These are phyloP conservation scores for Coemansia sp. DNA, from an alignment of 192 early-diverging fungal species.

Conservation along the genomic window DNA sequence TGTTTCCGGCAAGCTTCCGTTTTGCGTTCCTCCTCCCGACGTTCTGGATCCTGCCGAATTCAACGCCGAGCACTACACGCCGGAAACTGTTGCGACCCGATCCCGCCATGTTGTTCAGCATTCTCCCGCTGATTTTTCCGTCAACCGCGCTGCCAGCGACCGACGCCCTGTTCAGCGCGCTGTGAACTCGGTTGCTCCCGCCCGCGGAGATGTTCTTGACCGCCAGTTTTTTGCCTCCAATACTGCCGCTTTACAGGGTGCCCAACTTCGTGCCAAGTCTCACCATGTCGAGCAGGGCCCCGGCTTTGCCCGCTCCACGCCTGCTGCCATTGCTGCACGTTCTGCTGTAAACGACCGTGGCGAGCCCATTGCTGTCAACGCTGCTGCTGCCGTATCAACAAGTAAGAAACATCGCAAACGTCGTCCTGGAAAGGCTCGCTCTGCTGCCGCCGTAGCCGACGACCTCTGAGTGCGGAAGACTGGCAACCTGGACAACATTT, in stretches of 20 bases:
- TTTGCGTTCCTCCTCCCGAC: constrained; percentile 74
- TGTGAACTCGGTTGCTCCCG: constrained; percentile 49
- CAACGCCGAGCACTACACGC: constrained; percentile 79
- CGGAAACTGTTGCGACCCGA: constrained; percentile 43
- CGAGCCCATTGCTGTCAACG: constrained; percentile 51
- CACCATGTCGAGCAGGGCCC: constrained; percentile 37
- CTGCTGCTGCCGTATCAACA: constrained; percentile 64
- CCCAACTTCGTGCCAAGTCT: constrained; percentile 31
- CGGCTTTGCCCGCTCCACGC: constrained; percentile 41
- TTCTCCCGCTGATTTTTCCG: constrained; percentile 53
- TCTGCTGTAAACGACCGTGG: constrained; percentile 50
- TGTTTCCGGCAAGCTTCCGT: constrained; percentile 90
- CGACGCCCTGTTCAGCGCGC: constrained; percentile 58
- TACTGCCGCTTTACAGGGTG: constrained; percentile 17
- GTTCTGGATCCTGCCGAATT: constrained; percentile 59
- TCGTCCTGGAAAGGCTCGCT: constrained; percentile 45
- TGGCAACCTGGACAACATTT: background rate
- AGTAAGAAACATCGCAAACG: constrained; percentile 40
- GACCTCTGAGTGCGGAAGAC: background rate
- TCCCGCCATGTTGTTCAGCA: constrained; percentile 50
- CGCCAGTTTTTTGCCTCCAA: constrained; percentile 38
- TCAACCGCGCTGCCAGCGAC: constrained; percentile 56
- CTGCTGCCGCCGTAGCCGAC: background rate
- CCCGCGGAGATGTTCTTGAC: constrained; percentile 35
- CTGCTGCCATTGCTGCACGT: constrained; percentile 31